Evolutionary conservation across 1,139 yeast species (phyloP).

Genomic region (Hansenula anomala): DNA sequence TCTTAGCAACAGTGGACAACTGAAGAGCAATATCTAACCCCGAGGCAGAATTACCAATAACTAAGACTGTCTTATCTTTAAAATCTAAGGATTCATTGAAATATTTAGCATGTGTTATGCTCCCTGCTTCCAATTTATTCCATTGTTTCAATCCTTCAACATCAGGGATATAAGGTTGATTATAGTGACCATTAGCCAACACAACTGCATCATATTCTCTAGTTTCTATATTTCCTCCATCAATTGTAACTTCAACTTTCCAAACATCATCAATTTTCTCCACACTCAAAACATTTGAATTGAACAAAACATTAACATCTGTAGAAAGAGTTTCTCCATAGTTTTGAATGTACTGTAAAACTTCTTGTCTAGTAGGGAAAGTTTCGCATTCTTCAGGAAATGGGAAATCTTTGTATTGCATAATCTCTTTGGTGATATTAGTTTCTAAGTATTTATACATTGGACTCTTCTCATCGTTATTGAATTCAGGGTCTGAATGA

Average conservation of each 20-base stretch:
- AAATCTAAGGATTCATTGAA: conserved; percentile 43
- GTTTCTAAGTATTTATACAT: conserved; percentile 40
- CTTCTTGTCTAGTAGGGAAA: conserved; percentile 43
- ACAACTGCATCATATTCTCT: conserved; percentile 46
- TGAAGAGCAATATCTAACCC: conserved; percentile 58
- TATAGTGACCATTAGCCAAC: conserved; percentile 54
- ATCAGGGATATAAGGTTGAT: conserved; percentile 51
- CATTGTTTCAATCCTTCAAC: conserved; percentile 50
- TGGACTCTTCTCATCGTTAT: conserved; percentile 14
- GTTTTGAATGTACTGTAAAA: conserved; percentile 36
- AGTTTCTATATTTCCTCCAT: not conserved
- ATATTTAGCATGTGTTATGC: conserved; percentile 53
- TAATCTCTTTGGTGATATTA: conserved; percentile 48
- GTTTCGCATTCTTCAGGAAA: conserved; percentile 35
- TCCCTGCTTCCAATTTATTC: conserved; percentile 36
- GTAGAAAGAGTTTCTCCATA: conserved; percentile 33
- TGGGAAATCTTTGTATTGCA: conserved; percentile 46
- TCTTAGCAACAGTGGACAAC: conserved; percentile 33
- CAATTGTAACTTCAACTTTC: not conserved
- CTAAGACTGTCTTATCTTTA: conserved; percentile 39
- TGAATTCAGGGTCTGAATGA: conserved; percentile 3
- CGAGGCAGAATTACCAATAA: conserved; percentile 61
- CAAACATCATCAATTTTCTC: conserved; percentile 14
- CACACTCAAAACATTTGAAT: conserved; percentile 30
- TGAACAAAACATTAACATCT: conserved; percentile 26